Evolutionary conservation across 208 protist species (phyloP).

Genomic region (Zelonia costaricensis): DNA sequence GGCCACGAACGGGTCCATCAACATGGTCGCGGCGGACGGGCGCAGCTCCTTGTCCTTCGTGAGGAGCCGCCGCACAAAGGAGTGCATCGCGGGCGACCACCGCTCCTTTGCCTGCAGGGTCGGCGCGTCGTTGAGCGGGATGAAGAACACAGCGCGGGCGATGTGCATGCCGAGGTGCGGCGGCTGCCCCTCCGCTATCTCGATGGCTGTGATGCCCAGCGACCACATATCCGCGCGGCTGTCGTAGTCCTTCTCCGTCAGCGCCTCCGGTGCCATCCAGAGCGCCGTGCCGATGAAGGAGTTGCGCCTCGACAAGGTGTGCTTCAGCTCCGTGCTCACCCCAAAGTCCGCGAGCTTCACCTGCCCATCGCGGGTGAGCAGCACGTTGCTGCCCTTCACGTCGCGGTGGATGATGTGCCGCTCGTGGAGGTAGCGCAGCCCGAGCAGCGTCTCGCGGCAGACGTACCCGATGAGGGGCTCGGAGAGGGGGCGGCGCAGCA

Average conservation of each 20-base stretch:
- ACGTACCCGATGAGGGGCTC: slow-evolving; percentile 91
- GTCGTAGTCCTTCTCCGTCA: slow-evolving; percentile 92
- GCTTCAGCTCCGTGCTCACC: slow-evolving; percentile 77
- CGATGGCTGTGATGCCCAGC: slow-evolving; percentile 95
- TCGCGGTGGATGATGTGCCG: slow-evolving; percentile 93
- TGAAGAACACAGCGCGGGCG: slow-evolving; percentile 68
- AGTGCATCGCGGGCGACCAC: slow-evolving; percentile 89
- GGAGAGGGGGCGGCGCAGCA: slow-evolving; percentile 71
- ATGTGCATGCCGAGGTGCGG: slow-evolving; percentile 92
- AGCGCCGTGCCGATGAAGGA: slow-evolving; percentile 91
- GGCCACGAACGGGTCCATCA: slow-evolving; percentile 81
- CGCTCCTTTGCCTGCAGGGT: slow-evolving; percentile 77
- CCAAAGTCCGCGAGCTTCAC: slow-evolving; percentile 95
- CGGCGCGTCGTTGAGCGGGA: slow-evolving; percentile 77
- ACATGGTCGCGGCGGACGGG: slow-evolving; percentile 68
- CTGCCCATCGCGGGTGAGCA: slow-evolving; percentile 87
- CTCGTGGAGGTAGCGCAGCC: slow-evolving; percentile 90
- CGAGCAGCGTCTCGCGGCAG: slow-evolving; percentile 74
- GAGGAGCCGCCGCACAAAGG: slow-evolving; percentile 79
- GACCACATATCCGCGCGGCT: slow-evolving; percentile 95
- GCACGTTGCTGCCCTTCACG: slow-evolving; percentile 93
- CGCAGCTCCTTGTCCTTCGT: slow-evolving; percentile 77
- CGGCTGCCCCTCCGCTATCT: slow-evolving; percentile 95
- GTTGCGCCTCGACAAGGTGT: slow-evolving; percentile 87
- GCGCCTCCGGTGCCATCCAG: slow-evolving; percentile 94